Conservation (phyloP, 2,329 filamentous ascomycete species). For the Paramyrothecium sp. region DNA sequence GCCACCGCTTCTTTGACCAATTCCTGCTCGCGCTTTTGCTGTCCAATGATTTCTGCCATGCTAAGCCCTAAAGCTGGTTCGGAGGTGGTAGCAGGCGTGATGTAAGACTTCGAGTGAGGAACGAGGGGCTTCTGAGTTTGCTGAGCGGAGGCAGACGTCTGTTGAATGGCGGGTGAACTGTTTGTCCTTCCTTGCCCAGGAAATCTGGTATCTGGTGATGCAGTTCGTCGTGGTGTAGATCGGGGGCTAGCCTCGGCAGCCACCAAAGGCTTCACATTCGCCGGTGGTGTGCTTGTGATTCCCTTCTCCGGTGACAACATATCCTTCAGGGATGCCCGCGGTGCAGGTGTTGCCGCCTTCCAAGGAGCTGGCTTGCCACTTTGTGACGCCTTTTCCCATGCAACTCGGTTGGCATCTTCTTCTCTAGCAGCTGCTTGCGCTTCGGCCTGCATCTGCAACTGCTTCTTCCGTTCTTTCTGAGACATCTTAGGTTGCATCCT, state of each 20-base stretch:
- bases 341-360: conserved; percentile 55
- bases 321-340: conserved; percentile 51
- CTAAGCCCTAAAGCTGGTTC: conserved; percentile 68
- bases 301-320: conserved; percentile 34
- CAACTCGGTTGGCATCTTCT: conserved; percentile 27
- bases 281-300: conserved; percentile 22
- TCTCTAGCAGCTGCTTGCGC: conserved; percentile 37
- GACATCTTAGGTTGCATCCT: conserved; percentile 64
- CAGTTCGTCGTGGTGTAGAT: conserved; percentile 44
- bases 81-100: conserved; percentile 54
- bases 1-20: conserved; percentile 79
- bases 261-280: conserved; percentile 39
- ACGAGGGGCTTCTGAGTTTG: conserved; percentile 40
- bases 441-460: conserved; percentile 65
- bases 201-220: conserved; percentile 63
- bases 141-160: conserved; percentile 20
- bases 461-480: conserved; percentile 87
- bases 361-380: conserved; percentile 57
- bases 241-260: conserved; percentile 38
- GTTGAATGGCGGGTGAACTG: conserved; percentile 26
- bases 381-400: conserved; percentile 42
- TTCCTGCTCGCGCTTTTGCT: conserved; percentile 83
- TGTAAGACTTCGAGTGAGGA: conserved; percentile 62
- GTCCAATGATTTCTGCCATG: conserved; percentile 83
- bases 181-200: conserved; percentile 51